A percentile compares a stretch with the other conserved stretches of the same genome.
Evolutionary conservation across 2,329 filamentous ascomycete genomes (phyloP).

Genomic region (Gaeumannomyces tritici): DNA sequence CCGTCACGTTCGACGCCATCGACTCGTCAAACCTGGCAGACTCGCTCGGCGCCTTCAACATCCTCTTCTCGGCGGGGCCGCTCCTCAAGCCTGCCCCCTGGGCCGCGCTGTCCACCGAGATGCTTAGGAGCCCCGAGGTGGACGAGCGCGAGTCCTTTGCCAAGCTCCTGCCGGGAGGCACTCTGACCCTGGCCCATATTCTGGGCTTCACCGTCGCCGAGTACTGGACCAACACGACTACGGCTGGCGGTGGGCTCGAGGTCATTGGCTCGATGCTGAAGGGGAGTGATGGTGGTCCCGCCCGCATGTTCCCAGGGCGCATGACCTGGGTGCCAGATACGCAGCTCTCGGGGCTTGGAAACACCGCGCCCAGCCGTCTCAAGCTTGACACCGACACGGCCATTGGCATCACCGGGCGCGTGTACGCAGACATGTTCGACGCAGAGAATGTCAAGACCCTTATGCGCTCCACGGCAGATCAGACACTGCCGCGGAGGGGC

Average conservation of each 20-base stretch:
- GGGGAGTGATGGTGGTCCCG: slow-evolving; percentile 7
- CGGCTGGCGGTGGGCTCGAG: neutral
- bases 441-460: slow-evolving; percentile 21
- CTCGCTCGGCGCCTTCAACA: slow-evolving; percentile 31
- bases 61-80: slow-evolving; percentile 34
- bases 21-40: slow-evolving; percentile 41
- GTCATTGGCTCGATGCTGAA: neutral
- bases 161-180: slow-evolving; percentile 34
- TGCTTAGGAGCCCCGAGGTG: slow-evolving; percentile 23
- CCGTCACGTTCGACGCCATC: slow-evolving; percentile 41
- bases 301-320: slow-evolving; percentile 13
- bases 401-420: slow-evolving; percentile 24
- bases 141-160: slow-evolving; percentile 19
- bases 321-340: slow-evolving; percentile 9
- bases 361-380: neutral
- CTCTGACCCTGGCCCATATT: slow-evolving; percentile 35
- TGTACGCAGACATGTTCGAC: slow-evolving; percentile 36
- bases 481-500: slow-evolving; percentile 4
- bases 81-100: slow-evolving; percentile 32
- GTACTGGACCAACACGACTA: slow-evolving; percentile 39
- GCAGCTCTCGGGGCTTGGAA: slow-evolving; percentile 15
- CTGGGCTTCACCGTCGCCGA: slow-evolving; percentile 40
- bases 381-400: slow-evolving; percentile 26
- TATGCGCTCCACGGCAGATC: slow-evolving; percentile 4
- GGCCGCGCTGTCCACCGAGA: slow-evolving; percentile 40